phyloP scores from a whole-genome alignment of 345 rosid genomes.

The Melastoma malabathricum region DNA sequence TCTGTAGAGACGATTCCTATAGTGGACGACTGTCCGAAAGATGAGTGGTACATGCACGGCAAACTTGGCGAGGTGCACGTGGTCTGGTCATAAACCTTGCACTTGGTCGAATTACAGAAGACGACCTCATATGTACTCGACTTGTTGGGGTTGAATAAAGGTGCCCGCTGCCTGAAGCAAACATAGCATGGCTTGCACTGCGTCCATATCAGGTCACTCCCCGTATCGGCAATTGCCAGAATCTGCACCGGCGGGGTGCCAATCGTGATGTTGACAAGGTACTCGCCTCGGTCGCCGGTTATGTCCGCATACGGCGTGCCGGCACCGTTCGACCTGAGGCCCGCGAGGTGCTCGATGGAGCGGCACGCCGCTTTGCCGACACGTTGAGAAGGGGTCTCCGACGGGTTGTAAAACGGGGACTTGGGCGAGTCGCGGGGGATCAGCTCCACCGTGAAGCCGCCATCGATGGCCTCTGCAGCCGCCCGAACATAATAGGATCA shows the following conservation, averaged over 20 bases:
- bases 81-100: slow-evolving; percentile 6
- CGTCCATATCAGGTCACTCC: slow-evolving; percentile 22
- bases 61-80: not conserved
- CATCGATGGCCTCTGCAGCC: not conserved
- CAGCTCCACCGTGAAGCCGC: slow-evolving; percentile 14
- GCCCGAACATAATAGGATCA: no score
- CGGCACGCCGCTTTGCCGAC: slow-evolving; percentile 5
- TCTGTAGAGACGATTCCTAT: slow-evolving; percentile 14
- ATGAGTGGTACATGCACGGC: slow-evolving; percentile 16
- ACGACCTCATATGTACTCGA: slow-evolving; percentile 1
- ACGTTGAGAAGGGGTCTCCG: slow-evolving; percentile 7
- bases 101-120: slow-evolving; percentile 20
- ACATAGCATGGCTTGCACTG: slow-evolving; percentile 20
- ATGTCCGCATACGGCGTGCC: not conserved
- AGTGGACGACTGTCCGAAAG: slow-evolving; percentile 23
- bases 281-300: no score
- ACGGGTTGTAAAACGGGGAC: slow-evolving; percentile 14
- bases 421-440: slow-evolving; percentile 21
- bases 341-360: not conserved
- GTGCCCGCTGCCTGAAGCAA: slow-evolving; percentile 21
- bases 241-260: slow-evolving; percentile 14
- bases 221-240: slow-evolving; percentile 10
- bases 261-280: slow-evolving; percentile 13
- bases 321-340: not conserved
- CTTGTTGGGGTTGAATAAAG: slow-evolving; percentile 26